Evolutionary conservation across 495 filamentous ascomycete genomes (phyloP), one percentile per base, ranked within the genome.

Genomic region (Penicillium egyptiacum): DNA sequence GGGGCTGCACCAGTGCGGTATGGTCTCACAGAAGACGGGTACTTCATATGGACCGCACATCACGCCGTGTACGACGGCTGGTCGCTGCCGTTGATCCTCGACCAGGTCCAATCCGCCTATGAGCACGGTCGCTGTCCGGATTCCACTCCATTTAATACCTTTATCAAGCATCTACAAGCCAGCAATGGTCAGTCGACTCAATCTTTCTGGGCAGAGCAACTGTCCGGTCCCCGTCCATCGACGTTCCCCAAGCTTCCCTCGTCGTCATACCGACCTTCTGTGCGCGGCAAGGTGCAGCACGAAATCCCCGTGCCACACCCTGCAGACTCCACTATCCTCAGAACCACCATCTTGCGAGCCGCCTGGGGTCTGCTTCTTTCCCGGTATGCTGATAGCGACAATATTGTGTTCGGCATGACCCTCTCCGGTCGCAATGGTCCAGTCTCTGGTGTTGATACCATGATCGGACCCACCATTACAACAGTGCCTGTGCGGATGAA

Each of bases 21-120:
- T 28, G 23, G 43, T 2, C 20, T 26, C 7, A 46, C 43, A 12
- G 20, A 26, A 11, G 43, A 43, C 41, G 22, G 11, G 10, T 22
- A 46, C 17, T 53, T 44, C 41, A 10, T 39, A 20, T 77, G 56
- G 83, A 79, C 7, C 73, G 80, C 53, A 7, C 84, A 87, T 57
- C 85, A 88, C 55, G 79, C 81, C 5, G 52, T 87, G 0, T 86
- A 84, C 45, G 85, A 87, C 53, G 83, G 82, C 4, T 84, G 81
- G 78, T 79, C 72, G n/a, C 16, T 56, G 17, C 7, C 25, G 12
- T 35, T 50, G 7, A 31, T 55, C 16, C 20, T 46, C 5, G 20
- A 46, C 26, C 52, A 47, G 26, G 20, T 53, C 14, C n/a, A 8
- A 7, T n/a, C 11, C 14, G 17, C 37, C 10, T 26, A 42, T 20